phyloP scores from a whole-genome alignment of 2,329 filamentous ascomycete genomes.

The Scleromitrula shiraiana region DNA sequence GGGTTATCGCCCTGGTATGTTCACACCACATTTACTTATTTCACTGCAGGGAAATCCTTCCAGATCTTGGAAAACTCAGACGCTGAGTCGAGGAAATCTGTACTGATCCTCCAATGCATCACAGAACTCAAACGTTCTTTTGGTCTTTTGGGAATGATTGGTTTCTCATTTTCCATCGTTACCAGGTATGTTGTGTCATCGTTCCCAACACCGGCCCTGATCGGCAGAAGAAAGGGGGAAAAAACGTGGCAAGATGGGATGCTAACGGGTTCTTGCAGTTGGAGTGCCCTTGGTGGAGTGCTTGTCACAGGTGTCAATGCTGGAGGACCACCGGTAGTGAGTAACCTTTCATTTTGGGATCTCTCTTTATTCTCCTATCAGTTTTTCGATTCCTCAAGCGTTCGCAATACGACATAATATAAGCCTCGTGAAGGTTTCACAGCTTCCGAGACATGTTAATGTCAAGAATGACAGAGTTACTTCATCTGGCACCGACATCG shows the following conservation, averaged over 20 bases:
- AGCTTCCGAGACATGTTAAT: conserved; percentile 8
- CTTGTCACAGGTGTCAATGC: conserved; percentile 47
- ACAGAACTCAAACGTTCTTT: conserved; percentile 49
- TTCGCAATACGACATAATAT: conserved; percentile 3
- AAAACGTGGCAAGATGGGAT: conserved; percentile 13
- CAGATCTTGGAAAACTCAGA: not conserved
- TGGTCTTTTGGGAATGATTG: conserved; percentile 48
- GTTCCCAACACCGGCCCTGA: conserved; percentile 7
- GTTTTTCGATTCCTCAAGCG: conserved; percentile 2
- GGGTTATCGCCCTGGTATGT: conserved; percentile 22
- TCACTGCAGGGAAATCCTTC: not conserved
- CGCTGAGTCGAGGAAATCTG: not conserved
- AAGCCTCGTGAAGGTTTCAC: conserved; percentile 5
- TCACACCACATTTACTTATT: not conserved
- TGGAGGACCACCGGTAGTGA: conserved; percentile 44
- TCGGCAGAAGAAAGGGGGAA: conserved; percentile 5
- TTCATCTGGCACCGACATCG: not conserved
- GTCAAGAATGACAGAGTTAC: conserved; percentile 8
- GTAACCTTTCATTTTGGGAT: conserved; percentile 6
- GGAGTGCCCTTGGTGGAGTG: conserved; percentile 48
- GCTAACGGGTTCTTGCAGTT: conserved; percentile 30
- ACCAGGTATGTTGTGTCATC: conserved; percentile 35
- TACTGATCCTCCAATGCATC: conserved; percentile 4
- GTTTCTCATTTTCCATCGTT: conserved; percentile 51
- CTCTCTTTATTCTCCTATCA: conserved; percentile 8